Base-by-base conservation (phyloP, 148 eudicot species). In the Vaccinium vitisidaea region DNA sequence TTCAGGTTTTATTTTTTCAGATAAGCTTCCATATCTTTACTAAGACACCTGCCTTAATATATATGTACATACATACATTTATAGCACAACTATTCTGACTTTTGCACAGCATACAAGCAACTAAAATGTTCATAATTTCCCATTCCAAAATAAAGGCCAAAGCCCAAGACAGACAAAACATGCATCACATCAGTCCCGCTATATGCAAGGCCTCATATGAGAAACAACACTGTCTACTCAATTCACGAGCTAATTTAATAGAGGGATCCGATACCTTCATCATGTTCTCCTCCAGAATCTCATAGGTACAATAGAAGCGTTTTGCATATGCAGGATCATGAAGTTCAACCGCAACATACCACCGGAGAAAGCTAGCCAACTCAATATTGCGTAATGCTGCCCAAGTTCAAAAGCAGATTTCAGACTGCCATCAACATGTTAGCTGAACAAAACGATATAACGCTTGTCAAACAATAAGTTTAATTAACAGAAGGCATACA, bases 341-440 rank as follows among this genome's bases (percentile, higher is more conserved):
- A 86, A 97, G 98, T 88, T 97, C 99, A 80, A 97, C 99, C 49
- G 98, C 94, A 70, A 97, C 98, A 86, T 94, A 97, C 99, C 99
- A 97, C 67, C 99, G 98, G 59, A 97, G 96, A 88, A 95, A 97
- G 92, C 99, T 97, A 82, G 99, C 98, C 88, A 97, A 84, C 85
- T 95, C 99, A 81, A 95, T 95, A 86, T 95, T 97, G 79, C 92
- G 79, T 50, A 93, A 88, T 53, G 99, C 99, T 97, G 93, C 83
- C 67, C 87, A 88, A 52, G 74, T 78, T 80, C 23, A 79, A 49
- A 80, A 50, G 71, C 27, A 63, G 19, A 15, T 84, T 76, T 67
- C 78, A 82, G 80, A 81, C 80, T 10, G 36, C 53, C 3, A 49
- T 52, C 53, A 88, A 11, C 23, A 79, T 83, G 65, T 79, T 50